Percentiles rank a stretch among this genome's conserved stretches.
phyloP scores from a whole-genome alignment of 345 rosid genomes.

The Aurinia saxatilis region DNA sequence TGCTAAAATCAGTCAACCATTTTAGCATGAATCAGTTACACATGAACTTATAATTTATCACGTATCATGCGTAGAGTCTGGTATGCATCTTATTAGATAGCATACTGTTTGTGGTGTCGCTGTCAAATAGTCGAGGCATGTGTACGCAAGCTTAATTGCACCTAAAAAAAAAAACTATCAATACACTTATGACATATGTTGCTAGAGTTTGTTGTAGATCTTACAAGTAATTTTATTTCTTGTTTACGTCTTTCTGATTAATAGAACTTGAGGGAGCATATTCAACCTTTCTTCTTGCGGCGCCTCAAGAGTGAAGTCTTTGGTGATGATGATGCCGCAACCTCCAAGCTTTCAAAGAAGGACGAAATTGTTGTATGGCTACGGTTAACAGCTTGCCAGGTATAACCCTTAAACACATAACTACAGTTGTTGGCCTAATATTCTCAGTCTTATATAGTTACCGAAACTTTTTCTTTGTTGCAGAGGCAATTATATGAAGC shows the following conservation, averaged over 20 bases:
- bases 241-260: not conserved
- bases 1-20: not conserved
- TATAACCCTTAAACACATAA: constrained; percentile 18
- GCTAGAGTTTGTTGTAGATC: constrained; percentile 1
- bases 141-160: not conserved
- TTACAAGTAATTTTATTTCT: not conserved
- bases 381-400: constrained; percentile 84
- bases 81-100: not conserved
- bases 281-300: constrained; percentile 90
- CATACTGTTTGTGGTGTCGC: not conserved
- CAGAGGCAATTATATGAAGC: constrained; percentile 90
- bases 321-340: constrained; percentile 44
- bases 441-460: constrained; percentile 4
- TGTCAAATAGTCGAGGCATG: not conserved
- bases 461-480: constrained; percentile 16
- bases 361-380: constrained; percentile 93
- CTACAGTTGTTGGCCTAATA: not conserved
- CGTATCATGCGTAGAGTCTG: not conserved
- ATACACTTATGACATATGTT: constrained; percentile 5
- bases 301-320: constrained; percentile 89
- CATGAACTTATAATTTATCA: not conserved
- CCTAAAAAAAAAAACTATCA: not conserved
- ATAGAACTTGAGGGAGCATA: constrained; percentile 82
- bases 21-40: not conserved
- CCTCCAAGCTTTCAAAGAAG: constrained; percentile 74